Percentiles rank a stretch among this genome's conserved stretches.
Evolutionary conservation across 1,284 basidiomycete species (phyloP).

Genomic region (Anthracocystis walkeri): DNA sequence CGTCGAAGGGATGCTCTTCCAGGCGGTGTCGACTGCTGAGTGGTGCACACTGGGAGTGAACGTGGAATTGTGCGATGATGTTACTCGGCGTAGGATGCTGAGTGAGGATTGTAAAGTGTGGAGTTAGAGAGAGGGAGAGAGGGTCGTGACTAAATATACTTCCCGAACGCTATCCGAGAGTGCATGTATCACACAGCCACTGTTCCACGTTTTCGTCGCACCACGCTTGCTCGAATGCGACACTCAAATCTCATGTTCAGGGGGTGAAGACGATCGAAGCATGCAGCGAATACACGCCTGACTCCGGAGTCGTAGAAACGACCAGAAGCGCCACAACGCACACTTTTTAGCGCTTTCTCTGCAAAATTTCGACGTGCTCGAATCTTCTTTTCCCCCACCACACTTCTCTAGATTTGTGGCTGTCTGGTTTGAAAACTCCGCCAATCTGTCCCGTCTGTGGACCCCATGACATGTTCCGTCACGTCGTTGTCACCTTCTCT

Average conservation of each 20-base stretch:
- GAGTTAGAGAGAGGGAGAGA: conserved; percentile 1
- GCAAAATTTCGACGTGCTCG: background rate
- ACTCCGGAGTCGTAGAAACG: too few relatives aligned
- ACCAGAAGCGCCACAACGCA: background rate
- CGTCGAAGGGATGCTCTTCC: too few relatives aligned
- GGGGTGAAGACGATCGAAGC: background rate
- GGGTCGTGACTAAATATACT: conserved; percentile 5
- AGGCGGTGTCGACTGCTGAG: too few relatives aligned
- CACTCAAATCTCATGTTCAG: too few relatives aligned
- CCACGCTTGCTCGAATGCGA: too few relatives aligned
- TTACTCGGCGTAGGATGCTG: conserved; percentile 7
- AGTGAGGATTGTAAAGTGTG: conserved; percentile 8
- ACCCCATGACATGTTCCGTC: too few relatives aligned
- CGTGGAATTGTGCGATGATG: conserved; percentile 7
- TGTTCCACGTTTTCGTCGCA: background rate
- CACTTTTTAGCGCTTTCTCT: background rate
- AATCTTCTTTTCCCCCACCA: too few relatives aligned
- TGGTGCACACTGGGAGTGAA: too few relatives aligned
- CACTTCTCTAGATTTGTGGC: too few relatives aligned
- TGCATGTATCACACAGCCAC: background rate
- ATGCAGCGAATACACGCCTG: conserved; percentile 3
- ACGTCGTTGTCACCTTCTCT: background rate
- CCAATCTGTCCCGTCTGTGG: too few relatives aligned
- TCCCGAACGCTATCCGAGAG: conserved; percentile 2
- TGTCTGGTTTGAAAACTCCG: too few relatives aligned